Percentiles rank a stretch among this genome's conserved stretches.
These are phyloP conservation scores for Athelia psychrophila DNA, from an alignment of 1,284 basidiomycete species.

Conservation along the genomic window DNA sequence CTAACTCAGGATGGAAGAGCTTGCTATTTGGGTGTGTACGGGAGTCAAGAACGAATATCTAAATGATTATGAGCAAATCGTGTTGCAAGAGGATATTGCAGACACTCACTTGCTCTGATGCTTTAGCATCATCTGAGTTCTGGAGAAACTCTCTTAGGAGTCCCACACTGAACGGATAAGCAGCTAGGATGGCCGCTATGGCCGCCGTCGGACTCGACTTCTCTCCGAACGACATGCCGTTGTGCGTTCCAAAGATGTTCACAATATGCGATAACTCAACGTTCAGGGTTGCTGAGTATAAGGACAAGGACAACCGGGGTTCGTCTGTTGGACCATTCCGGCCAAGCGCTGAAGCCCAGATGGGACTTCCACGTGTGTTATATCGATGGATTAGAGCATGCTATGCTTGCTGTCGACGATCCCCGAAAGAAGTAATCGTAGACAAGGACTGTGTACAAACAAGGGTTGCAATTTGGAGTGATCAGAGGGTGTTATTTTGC, in stretches of 20 bases:
- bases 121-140: slow-evolving; percentile 45
- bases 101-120: slow-evolving; percentile 20
- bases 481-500: too few species aligned
- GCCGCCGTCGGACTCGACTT: slow-evolving; percentile 14
- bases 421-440: too few species aligned
- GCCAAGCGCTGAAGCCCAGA: too few species aligned
- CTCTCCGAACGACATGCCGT: slow-evolving; percentile 13
- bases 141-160: slow-evolving; percentile 44
- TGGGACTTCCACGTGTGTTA: too few species aligned
- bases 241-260: neutral
- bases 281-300: too few species aligned
- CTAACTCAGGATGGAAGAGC: slow-evolving; percentile 26
- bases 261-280: neutral
- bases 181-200: slow-evolving; percentile 33
- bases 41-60: slow-evolving; percentile 43
- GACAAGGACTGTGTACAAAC: too few species aligned
- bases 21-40: slow-evolving; percentile 23
- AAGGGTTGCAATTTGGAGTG: too few species aligned
- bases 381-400: too few species aligned
- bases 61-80: slow-evolving; percentile 24
- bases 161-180: slow-evolving; percentile 40
- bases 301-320: too few species aligned
- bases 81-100: slow-evolving; percentile 11
- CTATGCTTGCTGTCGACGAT: too few species aligned
- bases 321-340: too few species aligned